phyloP scores from a whole-genome alignment of 805 yeast species.

The Jamesozyma piceae region DNA sequence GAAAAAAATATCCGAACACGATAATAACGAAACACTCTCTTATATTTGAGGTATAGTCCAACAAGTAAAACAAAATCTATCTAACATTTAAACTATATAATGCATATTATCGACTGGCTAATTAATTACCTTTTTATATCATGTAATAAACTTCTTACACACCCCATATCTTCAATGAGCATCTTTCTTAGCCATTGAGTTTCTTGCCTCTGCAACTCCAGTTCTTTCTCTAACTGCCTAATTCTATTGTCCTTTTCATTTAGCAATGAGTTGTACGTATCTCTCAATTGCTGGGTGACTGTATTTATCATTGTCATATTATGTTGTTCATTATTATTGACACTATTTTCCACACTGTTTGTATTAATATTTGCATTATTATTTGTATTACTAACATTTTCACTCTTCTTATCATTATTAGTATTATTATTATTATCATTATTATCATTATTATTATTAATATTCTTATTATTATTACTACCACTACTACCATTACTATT shows the following conservation, averaged over 20 bases:
- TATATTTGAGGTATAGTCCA: too few species aligned
- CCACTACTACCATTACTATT: background rate
- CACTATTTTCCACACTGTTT: slow-evolving; percentile 1
- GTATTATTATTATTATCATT: background rate
- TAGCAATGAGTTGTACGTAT: slow-evolving; percentile 21
- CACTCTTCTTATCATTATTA: slow-evolving; percentile 2
- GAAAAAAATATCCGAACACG: too few species aligned
- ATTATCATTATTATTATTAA: background rate
- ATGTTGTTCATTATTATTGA: background rate
- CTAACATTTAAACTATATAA: too few species aligned
- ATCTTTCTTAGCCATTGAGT: slow-evolving; percentile 30
- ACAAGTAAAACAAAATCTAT: too few species aligned
- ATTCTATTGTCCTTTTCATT: slow-evolving; percentile 28
- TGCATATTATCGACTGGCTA: too few species aligned
- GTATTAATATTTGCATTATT: background rate
- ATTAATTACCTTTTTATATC: slow-evolving; percentile 13
- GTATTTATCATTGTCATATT: slow-evolving; percentile 5
- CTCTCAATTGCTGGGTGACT: slow-evolving; percentile 16
- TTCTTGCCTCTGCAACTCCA: slow-evolving; percentile 28
- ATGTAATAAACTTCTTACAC: slow-evolving; percentile 25
- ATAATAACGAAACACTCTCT: too few species aligned
- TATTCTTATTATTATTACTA: background rate
- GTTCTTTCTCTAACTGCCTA: slow-evolving; percentile 23
- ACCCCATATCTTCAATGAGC: slow-evolving; percentile 31
- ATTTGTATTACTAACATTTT: background rate